These are phyloP conservation scores for Laetiporus sulphureus DNA, from an alignment of 1,284 basidiomycete genomes.

Conservation along the genomic window DNA sequence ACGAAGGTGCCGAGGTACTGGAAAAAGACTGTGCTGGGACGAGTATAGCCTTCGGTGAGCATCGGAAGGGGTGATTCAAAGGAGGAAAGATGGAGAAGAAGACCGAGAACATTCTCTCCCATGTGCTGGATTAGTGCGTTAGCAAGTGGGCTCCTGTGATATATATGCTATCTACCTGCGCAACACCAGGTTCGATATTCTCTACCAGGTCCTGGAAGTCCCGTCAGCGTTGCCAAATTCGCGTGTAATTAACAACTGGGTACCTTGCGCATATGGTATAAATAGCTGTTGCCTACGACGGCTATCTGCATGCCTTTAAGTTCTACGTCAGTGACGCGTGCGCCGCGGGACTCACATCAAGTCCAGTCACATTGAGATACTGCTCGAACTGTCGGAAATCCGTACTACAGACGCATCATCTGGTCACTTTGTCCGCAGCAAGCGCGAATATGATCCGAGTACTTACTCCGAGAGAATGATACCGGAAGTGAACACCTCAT, in stretches of 20 bases:
- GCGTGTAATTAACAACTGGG: background rate
- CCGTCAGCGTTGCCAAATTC: background rate
- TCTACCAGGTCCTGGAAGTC: slow-evolving; percentile 62
- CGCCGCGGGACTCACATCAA: slow-evolving; percentile 55
- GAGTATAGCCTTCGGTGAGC: slow-evolving; percentile 47
- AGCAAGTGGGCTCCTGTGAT: no score
- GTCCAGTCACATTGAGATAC: slow-evolving; percentile 82
- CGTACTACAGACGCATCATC: no score
- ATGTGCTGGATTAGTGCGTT: slow-evolving; percentile 60
- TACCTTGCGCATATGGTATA: slow-evolving; percentile 86
- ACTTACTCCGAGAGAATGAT: slow-evolving; percentile 86
- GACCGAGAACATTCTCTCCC: slow-evolving; percentile 84
- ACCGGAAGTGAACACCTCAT: slow-evolving; percentile 92
- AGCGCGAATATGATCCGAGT: background rate
- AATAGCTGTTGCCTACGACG: slow-evolving; percentile 87
- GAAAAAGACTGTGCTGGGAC: slow-evolving; percentile 73
- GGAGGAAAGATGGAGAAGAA: slow-evolving; percentile 77
- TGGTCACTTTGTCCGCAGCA: no score
- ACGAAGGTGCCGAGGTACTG: slow-evolving; percentile 66
- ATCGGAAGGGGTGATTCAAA: slow-evolving; percentile 56
- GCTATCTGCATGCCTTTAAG: slow-evolving; percentile 65
- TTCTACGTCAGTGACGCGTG: background rate
- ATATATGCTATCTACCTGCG: slow-evolving; percentile 40
- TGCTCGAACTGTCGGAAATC: slow-evolving; percentile 93
- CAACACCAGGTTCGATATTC: slow-evolving; percentile 76